Base-by-base conservation (phyloP, 2,329 filamentous ascomycete genomes). In the Ophiosphaerella korrae region DNA sequence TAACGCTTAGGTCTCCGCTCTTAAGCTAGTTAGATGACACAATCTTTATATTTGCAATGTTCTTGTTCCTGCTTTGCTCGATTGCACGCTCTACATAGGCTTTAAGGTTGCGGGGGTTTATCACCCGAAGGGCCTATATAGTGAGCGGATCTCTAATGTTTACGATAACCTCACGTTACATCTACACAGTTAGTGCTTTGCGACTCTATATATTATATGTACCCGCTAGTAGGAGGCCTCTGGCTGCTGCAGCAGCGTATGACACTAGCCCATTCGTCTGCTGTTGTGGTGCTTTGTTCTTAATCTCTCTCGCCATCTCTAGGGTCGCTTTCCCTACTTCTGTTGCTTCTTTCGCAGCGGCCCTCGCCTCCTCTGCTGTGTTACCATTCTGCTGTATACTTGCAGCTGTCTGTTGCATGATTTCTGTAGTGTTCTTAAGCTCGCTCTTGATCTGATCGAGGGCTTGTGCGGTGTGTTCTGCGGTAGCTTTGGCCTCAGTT, bases 21-120 rank as follows among this genome's bases (percentile, higher is more conserved):
- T 62, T 60, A 12, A 62, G 49, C 54, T 62, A 34, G 44, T 63
- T 63, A 35, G 53, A 52, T 11, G 38, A 61, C 36, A 61, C 33
- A 14, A 61, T 52, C 47, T 53, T 63, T 5, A 58, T 18, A 31
- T 41, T 56, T 11, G 13, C 51, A 48, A 61, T 53, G 34, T 63
- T 52, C 48, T 54, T 36, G 24, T 63, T 61, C 23, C 54, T 47
- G 43, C 57, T 55, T 16, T 63, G 41, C 29, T 52, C 45, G 14
- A 55, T 58, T 21, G 57, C 53, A 42, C 48, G 48, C 21, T 63
- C 34, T 11, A 62, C 46, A 53, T 60, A 39, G 23, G 40, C 31
- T 44, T 60, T 62, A n/a, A 57, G 40, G 26, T 57, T 57, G 12
- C 51, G 35, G 1, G 45, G 37, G 31, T 58, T 62, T 34, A 59